Conservation (phyloP, 2,329 filamentous ascomycete species). For the Colletotrichum karsti region DNA sequence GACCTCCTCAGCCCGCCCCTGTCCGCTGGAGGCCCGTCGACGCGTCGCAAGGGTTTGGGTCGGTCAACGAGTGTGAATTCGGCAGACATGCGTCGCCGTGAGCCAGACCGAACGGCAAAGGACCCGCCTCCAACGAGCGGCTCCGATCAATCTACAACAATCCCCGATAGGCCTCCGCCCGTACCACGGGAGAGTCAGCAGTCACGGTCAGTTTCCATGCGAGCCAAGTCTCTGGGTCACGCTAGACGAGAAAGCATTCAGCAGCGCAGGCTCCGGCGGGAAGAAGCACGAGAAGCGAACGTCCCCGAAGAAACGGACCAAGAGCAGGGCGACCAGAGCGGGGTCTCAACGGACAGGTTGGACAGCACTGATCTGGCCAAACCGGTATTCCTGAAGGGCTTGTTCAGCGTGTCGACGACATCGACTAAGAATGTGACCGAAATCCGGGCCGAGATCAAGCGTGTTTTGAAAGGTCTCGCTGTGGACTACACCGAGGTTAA, state of each 20-base stretch:
- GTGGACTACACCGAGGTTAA: conserved; percentile 94
- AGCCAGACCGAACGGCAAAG: conserved; percentile 56
- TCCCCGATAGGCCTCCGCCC: conserved; percentile 59
- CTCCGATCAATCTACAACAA: conserved; percentile 77
- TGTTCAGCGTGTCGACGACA: conserved; percentile 97
- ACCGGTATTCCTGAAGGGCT: conserved; percentile 92
- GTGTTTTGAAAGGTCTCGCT: conserved; percentile 85
- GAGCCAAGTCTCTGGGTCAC: conserved; percentile 89
- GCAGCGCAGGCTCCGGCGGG: conserved; percentile 78
- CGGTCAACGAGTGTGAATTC: conserved; percentile 93
- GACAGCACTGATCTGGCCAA: conserved; percentile 84
- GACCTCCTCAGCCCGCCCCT: conserved; percentile 81
- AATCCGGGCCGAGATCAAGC: conserved; percentile 89
- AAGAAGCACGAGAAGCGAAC: conserved; percentile 77
- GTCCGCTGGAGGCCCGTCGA: conserved; percentile 66
- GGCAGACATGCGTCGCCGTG: conserved; percentile 77
- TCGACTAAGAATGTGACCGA: conserved; percentile 88
- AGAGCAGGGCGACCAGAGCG: conserved; percentile 65
- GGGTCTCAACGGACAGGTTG: conserved; percentile 67
- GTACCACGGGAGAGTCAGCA: conserved; percentile 61
- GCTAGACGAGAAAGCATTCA: conserved; percentile 92
- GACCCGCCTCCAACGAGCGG: conserved; percentile 80
- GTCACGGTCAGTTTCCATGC: conserved; percentile 69
- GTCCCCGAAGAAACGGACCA: conserved; percentile 89
- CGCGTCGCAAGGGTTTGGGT: conserved; percentile 75